phyloP scores from a whole-genome alignment of 2,329 filamentous ascomycete species.

The Aspergillus oerlinghausenensis region DNA sequence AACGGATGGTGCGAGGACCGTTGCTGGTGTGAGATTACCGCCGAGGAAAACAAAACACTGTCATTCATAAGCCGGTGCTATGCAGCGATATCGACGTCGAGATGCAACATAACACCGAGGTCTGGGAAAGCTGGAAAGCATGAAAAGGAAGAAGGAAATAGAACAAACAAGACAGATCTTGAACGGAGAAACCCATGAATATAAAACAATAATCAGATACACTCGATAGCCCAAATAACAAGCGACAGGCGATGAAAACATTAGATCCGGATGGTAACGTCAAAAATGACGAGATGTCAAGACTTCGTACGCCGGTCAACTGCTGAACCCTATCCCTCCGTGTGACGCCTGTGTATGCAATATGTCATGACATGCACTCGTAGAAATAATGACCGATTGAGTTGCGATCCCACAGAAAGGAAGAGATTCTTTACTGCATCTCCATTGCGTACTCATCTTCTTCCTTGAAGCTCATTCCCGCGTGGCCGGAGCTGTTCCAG shows the following conservation, averaged over 20 bases:
- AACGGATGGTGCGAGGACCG: constrained; percentile 1
- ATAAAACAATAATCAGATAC: constrained; percentile 7
- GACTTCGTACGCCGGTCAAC: constrained; percentile 43
- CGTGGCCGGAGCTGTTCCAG: constrained; percentile 48
- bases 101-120: background rate
- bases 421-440: constrained; percentile 30
- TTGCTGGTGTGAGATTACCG: background rate
- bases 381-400: constrained; percentile 8
- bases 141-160: constrained; percentile 1
- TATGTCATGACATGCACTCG: constrained; percentile 17
- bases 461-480: constrained; percentile 76
- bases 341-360: constrained; percentile 27
- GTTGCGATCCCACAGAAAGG: background rate
- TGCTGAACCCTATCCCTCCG: constrained; percentile 11
- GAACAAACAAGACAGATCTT: constrained; percentile 3
- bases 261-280: constrained; percentile 1
- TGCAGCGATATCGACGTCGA: background rate
- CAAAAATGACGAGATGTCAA: constrained; percentile 19
- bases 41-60: constrained; percentile 8
- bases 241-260: constrained; percentile 17
- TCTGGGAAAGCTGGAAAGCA: background rate
- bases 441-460: constrained; percentile 94
- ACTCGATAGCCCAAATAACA: constrained; percentile 25
- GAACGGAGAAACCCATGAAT: constrained; percentile 13
- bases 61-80: background rate